phyloP scores from a whole-genome alignment of 208 protist genomes.

The Leishmania tropica region DNA sequence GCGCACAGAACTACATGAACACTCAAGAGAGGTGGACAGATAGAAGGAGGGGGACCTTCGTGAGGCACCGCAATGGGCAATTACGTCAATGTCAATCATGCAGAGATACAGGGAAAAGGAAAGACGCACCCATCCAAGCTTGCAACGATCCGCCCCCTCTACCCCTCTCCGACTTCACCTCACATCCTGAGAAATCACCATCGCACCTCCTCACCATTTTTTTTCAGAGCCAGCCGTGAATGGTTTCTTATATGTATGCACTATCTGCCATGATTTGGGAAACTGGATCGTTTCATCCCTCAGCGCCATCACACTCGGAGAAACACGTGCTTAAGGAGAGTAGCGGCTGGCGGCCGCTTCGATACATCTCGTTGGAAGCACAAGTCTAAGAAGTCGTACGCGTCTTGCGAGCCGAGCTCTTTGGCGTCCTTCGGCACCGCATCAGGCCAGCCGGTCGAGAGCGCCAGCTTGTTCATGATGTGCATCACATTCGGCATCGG shows the following conservation, averaged over 20 bases:
- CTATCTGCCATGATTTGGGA: not conserved
- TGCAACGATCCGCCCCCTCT: not conserved
- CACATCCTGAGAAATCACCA: not conserved
- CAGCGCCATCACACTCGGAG: constrained; percentile 37
- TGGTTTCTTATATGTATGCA: not conserved
- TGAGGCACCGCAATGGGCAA: not conserved
- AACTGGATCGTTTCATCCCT: not conserved
- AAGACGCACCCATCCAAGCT: not conserved
- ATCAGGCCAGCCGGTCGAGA: constrained; percentile 90
- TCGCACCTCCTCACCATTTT: not conserved
- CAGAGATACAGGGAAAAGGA: not conserved
- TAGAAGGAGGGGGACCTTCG: not conserved
- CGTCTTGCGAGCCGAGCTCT: constrained; percentile 75
- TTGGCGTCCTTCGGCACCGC: constrained; percentile 79
- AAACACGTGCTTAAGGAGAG: constrained; percentile 84
- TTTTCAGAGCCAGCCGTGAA: not conserved
- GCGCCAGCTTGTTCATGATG: constrained; percentile 91
- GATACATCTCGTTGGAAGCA: constrained; percentile 87
- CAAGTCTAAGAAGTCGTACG: constrained; percentile 85
- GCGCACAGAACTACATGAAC: not conserved
- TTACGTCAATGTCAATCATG: not conserved
- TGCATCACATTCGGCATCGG: constrained; percentile 91
- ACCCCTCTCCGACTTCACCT: not conserved
- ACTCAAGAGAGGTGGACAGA: not conserved
- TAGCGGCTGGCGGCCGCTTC: constrained; percentile 63